Percentiles rank a stretch among this genome's conserved stretches.
phyloP scores from a whole-genome alignment of 1,284 basidiomycete species.

The Exsudoporus floridanus region DNA sequence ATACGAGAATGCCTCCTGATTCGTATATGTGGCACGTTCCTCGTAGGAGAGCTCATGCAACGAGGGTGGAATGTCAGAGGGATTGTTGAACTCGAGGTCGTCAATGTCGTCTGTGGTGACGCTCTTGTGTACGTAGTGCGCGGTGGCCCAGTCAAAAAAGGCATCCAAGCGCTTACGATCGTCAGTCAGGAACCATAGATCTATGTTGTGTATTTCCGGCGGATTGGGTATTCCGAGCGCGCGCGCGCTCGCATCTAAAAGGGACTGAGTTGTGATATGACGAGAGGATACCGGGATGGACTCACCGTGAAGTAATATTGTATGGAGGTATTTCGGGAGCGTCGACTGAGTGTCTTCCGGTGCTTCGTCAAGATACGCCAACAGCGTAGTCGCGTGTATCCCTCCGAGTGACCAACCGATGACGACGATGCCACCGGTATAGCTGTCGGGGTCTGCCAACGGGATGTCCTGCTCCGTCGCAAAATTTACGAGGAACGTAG shows the following conservation, averaged over 20 bases:
- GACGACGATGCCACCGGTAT: slow-evolving; percentile 20
- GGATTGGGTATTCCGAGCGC: slow-evolving; percentile 6
- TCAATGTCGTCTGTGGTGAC: slow-evolving; percentile 18
- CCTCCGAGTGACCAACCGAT: slow-evolving; percentile 30
- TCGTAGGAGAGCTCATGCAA: slow-evolving; percentile 19
- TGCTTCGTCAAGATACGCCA: slow-evolving; percentile 26
- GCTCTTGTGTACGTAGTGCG: slow-evolving; percentile 21
- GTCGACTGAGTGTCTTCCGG: slow-evolving; percentile 4
- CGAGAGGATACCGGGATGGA: too few species aligned
- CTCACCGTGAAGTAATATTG: slow-evolving; percentile 26
- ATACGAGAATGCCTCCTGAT: slow-evolving; percentile 2
- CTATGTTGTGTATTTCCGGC: neutral
- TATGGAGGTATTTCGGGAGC: slow-evolving; percentile 27
- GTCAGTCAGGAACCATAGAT: slow-evolving; percentile 2
- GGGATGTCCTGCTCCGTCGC: slow-evolving; percentile 24
- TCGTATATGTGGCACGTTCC: slow-evolving; percentile 18
- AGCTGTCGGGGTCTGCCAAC: neutral
- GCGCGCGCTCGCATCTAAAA: slow-evolving; percentile 9
- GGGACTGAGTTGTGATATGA: neutral
- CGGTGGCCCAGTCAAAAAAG: slow-evolving; percentile 18
- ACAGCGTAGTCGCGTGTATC: slow-evolving; percentile 7
- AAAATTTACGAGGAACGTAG: slow-evolving; percentile 25
- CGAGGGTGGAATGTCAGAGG: slow-evolving; percentile 9
- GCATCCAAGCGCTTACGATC: slow-evolving; percentile 13
- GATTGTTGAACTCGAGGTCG: slow-evolving; percentile 22